Conservation (phyloP, 2,329 filamentous ascomycete species). For the Simplicillium aogashimaense region DNA sequence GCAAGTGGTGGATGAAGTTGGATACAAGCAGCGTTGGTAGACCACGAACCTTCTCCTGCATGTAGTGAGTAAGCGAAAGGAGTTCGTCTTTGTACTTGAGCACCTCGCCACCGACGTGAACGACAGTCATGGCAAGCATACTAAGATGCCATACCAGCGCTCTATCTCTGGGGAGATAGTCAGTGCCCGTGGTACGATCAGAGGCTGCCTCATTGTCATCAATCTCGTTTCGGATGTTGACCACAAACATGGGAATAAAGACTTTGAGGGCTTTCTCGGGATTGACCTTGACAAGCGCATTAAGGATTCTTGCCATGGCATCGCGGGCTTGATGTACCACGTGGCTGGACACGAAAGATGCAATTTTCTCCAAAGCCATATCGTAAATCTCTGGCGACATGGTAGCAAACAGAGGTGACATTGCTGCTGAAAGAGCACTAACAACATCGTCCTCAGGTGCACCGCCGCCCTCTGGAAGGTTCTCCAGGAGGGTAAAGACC, state of each 20-base stretch:
- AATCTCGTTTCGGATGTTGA: conserved; percentile 92
- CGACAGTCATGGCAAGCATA: conserved; percentile 95
- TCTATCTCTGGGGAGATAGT: conserved; percentile 85
- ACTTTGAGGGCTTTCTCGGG: conserved; percentile 87
- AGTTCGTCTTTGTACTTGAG: conserved; percentile 82
- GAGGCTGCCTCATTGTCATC: conserved; percentile 94
- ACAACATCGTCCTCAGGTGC: conserved; percentile 96
- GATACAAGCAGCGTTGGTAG: conserved; percentile 93
- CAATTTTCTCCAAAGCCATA: conserved; percentile 81
- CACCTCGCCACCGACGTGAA: conserved; percentile 86
- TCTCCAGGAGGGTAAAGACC: conserved; percentile 91
- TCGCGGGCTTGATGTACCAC: conserved; percentile 95
- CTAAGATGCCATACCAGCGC: conserved; percentile 95
- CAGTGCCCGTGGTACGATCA: conserved; percentile 83
- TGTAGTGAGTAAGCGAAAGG: conserved; percentile 84
- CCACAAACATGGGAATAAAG: conserved; percentile 80
- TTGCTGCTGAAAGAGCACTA: conserved; percentile 84
- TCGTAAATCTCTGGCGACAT: conserved; percentile 92
- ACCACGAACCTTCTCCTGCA: conserved; percentile 92
- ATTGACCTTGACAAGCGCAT: conserved; percentile 90
- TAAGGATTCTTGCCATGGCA: conserved; percentile 98
- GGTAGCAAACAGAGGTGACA: conserved; percentile 82
- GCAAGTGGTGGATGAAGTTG: conserved; percentile 92
- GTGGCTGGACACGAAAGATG: conserved; percentile 82
- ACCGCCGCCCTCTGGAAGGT: conserved; percentile 83